Evolutionary conservation across 2,329 filamentous ascomycete genomes (phyloP).

Genomic region (Fusarium fujikuroi): DNA sequence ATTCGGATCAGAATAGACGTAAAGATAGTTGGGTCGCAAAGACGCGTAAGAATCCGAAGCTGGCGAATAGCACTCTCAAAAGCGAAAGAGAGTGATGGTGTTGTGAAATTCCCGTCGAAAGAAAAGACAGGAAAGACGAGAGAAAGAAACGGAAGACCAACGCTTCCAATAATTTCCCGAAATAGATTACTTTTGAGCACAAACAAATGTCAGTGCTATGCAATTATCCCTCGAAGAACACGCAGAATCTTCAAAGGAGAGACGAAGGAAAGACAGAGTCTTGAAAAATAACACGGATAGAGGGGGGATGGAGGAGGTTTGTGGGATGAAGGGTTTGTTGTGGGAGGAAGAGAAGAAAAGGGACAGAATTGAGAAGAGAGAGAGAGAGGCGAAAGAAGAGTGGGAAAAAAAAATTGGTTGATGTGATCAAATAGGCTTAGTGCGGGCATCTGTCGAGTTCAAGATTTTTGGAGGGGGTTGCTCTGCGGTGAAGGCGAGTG

Average conservation of each 20-base stretch:
- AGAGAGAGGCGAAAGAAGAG: constrained; percentile 50
- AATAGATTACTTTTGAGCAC: constrained; percentile 48
- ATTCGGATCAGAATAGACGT: constrained; percentile 38
- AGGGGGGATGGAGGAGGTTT: constrained; percentile 46
- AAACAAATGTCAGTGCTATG: constrained; percentile 47
- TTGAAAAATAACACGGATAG: constrained; percentile 47
- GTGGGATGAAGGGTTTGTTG: constrained; percentile 48
- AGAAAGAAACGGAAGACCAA: constrained; percentile 50
- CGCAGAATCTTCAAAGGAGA: constrained; percentile 60
- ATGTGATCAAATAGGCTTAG: constrained; percentile 48
- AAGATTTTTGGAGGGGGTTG: constrained; percentile 42
- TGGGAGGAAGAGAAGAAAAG: constrained; percentile 50
- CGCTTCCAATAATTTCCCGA: constrained; percentile 49
- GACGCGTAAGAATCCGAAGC: constrained; percentile 33
- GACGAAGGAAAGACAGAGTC: constrained; percentile 55
- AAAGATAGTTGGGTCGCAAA: constrained; percentile 35
- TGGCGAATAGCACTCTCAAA: constrained; percentile 44
- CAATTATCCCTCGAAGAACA: constrained; percentile 55
- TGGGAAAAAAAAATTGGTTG: constrained; percentile 52
- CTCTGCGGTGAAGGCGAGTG: constrained; percentile 43
- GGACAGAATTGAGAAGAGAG: constrained; percentile 46
- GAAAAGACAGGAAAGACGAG: constrained; percentile 46
- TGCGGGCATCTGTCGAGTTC: constrained; percentile 38
- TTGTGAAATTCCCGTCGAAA: constrained; percentile 46
- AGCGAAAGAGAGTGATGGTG: constrained; percentile 38